Percentiles rank a stretch among this genome's conserved stretches.
Conservation (phyloP, 2,329 filamentous ascomycete species). For the Aspergillus vadensis region DNA sequence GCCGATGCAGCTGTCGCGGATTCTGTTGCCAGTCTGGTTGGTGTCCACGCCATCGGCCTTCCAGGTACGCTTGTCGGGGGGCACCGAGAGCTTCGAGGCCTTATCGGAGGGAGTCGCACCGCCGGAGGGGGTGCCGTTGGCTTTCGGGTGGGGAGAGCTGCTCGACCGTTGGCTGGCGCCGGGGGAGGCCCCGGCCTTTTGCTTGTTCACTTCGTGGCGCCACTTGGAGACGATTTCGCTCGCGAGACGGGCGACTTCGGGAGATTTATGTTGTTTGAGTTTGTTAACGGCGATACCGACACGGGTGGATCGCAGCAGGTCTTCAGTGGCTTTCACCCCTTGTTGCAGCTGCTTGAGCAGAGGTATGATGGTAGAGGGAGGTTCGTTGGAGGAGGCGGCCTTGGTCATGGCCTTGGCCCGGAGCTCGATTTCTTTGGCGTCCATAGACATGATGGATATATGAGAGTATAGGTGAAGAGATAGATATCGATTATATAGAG, state of each 20-base stretch:
- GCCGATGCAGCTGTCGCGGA: conserved; percentile 82
- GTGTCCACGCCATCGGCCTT: conserved; percentile 78
- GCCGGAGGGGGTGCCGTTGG: conserved; percentile 56
- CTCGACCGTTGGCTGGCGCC: conserved; percentile 43
- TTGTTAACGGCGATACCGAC: conserved; percentile 90
- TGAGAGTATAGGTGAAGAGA: neutral
- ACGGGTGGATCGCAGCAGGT: conserved; percentile 85
- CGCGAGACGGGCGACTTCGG: conserved; percentile 71
- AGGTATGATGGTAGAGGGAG: conserved; percentile 68
- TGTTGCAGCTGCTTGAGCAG: conserved; percentile 78
- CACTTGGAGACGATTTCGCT: conserved; percentile 77
- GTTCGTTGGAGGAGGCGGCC: conserved; percentile 73
- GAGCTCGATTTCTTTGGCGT: conserved; percentile 76
- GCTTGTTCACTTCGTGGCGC: conserved; percentile 51
- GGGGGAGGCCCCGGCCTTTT: conserved; percentile 46
- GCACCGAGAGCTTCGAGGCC: conserved; percentile 57
- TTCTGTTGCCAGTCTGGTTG: conserved; percentile 70
- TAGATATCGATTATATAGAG: conserved; percentile 6
- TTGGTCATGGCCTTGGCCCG: conserved; percentile 79
- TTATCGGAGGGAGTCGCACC: conserved; percentile 49
- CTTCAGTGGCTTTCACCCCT: conserved; percentile 81
- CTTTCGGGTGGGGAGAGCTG: conserved; percentile 47
- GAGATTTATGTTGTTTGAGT: conserved; percentile 76
- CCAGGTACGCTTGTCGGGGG: conserved; percentile 77
- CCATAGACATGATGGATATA: conserved; percentile 56